Evolutionary conservation across 2,329 filamentous ascomycete species (phyloP).

Genomic region (Talaromyces sp.): DNA sequence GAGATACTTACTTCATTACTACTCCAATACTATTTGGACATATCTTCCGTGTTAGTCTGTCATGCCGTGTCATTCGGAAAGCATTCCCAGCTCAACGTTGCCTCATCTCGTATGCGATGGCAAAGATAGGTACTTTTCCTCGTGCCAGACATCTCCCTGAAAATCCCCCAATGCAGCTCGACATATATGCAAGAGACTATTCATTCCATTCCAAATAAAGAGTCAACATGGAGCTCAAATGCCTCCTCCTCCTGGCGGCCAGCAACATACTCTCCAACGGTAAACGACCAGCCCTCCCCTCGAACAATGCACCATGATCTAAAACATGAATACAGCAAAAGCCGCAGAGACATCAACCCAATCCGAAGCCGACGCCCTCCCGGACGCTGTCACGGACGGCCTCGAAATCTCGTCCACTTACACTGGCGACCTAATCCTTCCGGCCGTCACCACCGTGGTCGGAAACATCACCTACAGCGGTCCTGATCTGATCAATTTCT

Average conservation of each 20-base stretch:
- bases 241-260: not conserved
- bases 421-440: constrained; percentile 1
- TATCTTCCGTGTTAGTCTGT: not conserved
- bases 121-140: not conserved
- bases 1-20: not conserved
- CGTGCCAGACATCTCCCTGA: not conserved
- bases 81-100: not conserved
- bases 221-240: not conserved
- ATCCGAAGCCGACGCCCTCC: not conserved
- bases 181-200: not conserved
- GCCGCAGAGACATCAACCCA: not conserved
- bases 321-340: not conserved
- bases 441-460: not conserved
- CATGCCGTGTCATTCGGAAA: constrained; percentile 4
- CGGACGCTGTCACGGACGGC: not conserved
- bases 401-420: constrained; percentile 2
- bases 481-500: not conserved
- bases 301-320: no score
- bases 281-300: not conserved
- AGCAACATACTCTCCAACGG: not conserved
- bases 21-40: not conserved
- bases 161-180: not conserved
- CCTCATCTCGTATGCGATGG: not conserved
- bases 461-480: constrained; percentile 1
- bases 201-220: not conserved